A percentile compares a stretch with the other conserved stretches of the same genome.
phyloP scores from a whole-genome alignment of 2,329 filamentous ascomycete genomes.

The Ophiostoma sp. region DNA sequence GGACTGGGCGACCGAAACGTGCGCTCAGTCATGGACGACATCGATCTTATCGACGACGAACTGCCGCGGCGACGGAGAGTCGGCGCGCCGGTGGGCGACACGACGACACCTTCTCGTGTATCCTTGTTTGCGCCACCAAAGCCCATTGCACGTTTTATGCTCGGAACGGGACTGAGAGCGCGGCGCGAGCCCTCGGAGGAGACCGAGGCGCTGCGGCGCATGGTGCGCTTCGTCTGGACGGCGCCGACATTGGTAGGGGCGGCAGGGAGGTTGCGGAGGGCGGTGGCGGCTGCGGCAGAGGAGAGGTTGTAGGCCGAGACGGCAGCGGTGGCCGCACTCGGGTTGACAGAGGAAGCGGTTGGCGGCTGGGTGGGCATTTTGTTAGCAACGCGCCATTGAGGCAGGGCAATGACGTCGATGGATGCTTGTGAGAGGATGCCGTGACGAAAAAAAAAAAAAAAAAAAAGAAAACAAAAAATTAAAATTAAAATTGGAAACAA shows the following conservation, averaged over 20 bases:
- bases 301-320: conserved; percentile 82
- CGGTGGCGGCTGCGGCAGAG: conserved; percentile 81
- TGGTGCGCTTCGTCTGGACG: conserved; percentile 83
- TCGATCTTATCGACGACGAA: conserved; percentile 67
- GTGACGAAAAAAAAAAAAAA: neutral
- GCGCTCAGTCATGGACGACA: conserved; percentile 81
- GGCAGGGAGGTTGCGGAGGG: conserved; percentile 74
- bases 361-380: conserved; percentile 52
- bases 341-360: conserved; percentile 63
- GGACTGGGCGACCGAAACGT: conserved; percentile 81
- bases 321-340: conserved; percentile 77
- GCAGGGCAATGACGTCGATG: conserved; percentile 14
- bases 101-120: conserved; percentile 9
- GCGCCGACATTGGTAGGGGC: conserved; percentile 78
- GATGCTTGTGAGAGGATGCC: conserved; percentile 7
- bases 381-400: conserved; percentile 25
- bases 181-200: conserved; percentile 57
- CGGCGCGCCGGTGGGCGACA: conserved; percentile 21
- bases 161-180: conserved; percentile 28
- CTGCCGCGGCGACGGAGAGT: conserved; percentile 67
- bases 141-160: conserved; percentile 22
- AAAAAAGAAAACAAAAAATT: neutral
- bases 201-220: conserved; percentile 69
- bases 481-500: neutral
- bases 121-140: conserved; percentile 23